These are phyloP conservation scores for Lactuca sativa DNA, from an alignment of 129 eudicot genomes.

Conservation along the genomic window DNA sequence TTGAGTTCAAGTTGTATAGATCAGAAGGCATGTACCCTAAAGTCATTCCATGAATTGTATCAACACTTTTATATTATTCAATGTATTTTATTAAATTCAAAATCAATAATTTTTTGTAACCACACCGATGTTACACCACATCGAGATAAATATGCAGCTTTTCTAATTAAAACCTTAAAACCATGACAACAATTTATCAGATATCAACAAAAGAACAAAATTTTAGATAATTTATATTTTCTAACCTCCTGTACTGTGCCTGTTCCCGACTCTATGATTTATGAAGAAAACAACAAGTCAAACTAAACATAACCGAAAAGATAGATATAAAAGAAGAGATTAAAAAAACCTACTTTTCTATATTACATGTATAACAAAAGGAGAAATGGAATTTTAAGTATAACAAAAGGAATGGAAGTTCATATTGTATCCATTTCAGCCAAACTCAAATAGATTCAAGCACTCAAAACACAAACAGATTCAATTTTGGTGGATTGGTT, in stretches of 20 bases:
- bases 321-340: background rate
- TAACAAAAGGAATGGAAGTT: too few relatives aligned
- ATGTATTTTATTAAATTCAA: background rate
- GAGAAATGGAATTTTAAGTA: too few relatives aligned
- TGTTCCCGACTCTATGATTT: conserved; percentile 55
- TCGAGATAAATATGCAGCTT: conserved; percentile 60
- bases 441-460: too few relatives aligned
- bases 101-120: conserved; percentile 19
- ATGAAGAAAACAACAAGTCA: conserved; percentile 12
- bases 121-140: conserved; percentile 73
- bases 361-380: too few relatives aligned
- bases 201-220: conserved; percentile 11
- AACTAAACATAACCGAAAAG: background rate
- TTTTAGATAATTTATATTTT: conserved; percentile 2
- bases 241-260: conserved; percentile 70
- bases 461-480: too few relatives aligned
- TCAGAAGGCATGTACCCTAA: conserved; percentile 80
- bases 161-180: conserved; percentile 76
- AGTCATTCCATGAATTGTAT: conserved; percentile 15
- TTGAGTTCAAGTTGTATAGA: conserved; percentile 65
- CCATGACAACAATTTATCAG: conserved; percentile 29
- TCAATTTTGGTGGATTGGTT: too few relatives aligned
- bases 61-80: background rate
- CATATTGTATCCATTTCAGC: too few relatives aligned
- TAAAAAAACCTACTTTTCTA: conserved; percentile 38